Percentiles rank a stretch among this genome's conserved stretches.
These are phyloP conservation scores for Aspergillus wentii DNA, from an alignment of 495 filamentous ascomycete genomes.

Conservation along the genomic window DNA sequence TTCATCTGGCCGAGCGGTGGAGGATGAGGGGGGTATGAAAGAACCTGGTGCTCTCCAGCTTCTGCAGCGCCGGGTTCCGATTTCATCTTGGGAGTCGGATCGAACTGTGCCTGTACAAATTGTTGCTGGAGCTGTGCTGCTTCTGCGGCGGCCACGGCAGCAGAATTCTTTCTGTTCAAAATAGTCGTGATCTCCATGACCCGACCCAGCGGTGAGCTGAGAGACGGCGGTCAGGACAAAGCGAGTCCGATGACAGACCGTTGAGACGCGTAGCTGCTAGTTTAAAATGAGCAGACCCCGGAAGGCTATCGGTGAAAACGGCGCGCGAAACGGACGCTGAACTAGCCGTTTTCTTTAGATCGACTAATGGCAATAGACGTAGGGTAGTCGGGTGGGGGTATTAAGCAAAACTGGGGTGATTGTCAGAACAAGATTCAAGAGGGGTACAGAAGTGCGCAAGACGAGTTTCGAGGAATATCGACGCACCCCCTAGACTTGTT, in stretches of 20 bases:
- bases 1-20: slow-evolving; percentile 44
- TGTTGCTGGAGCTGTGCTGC: slow-evolving; percentile 51
- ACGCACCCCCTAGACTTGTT: no score
- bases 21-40: slow-evolving; percentile 51
- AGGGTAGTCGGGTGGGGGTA: no score
- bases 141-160: slow-evolving; percentile 48
- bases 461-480: no score
- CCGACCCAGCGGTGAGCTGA: slow-evolving; percentile 33
- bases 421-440: no score
- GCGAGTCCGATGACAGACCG: no score
- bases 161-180: slow-evolving; percentile 58
- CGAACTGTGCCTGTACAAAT: slow-evolving; percentile 43
- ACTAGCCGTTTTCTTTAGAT: no score
- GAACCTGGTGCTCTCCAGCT: slow-evolving; percentile 58
- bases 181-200: slow-evolving; percentile 71
- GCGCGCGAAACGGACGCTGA: no score
- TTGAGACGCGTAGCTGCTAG: slow-evolving; percentile 16
- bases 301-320: no score
- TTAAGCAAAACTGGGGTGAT: no score
- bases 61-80: slow-evolving; percentile 70
- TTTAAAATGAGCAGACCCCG: slow-evolving; percentile 4
- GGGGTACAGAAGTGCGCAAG: no score
- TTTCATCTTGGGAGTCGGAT: slow-evolving; percentile 47
- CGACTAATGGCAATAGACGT: no score
- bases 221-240: slow-evolving; percentile 29